Conservation (phyloP, 2,329 filamentous ascomycete genomes). For the Xylaria sp. region DNA sequence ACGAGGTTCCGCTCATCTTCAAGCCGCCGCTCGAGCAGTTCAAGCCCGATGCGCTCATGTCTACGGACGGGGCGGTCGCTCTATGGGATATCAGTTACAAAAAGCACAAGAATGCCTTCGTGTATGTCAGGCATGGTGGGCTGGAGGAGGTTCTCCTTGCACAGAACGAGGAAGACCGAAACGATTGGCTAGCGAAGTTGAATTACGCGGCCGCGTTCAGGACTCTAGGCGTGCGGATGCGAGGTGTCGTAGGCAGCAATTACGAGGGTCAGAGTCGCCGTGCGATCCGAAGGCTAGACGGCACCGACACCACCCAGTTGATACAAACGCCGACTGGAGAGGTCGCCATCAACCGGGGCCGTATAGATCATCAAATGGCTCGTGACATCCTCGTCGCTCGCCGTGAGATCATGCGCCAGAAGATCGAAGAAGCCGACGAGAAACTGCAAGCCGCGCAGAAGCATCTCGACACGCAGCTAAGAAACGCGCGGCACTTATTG, state of each 20-base stretch:
- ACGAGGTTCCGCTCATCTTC: constrained; percentile 80
- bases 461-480: constrained; percentile 78
- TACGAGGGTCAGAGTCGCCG: constrained; percentile 81
- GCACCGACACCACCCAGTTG: constrained; percentile 59
- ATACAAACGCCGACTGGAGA: constrained; percentile 74
- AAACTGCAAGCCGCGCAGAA: constrained; percentile 73
- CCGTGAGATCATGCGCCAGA: constrained; percentile 78
- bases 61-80: constrained; percentile 89
- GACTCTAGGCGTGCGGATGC: constrained; percentile 87
- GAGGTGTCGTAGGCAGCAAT: constrained; percentile 80
- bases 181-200: constrained; percentile 94
- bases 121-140: constrained; percentile 84
- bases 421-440: constrained; percentile 81
- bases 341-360: constrained; percentile 71
- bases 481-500: constrained; percentile 88
- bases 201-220: constrained; percentile 96
- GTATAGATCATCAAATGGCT: constrained; percentile 79
- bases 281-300: constrained; percentile 72
- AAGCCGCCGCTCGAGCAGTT: constrained; percentile 88
- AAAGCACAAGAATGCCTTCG: constrained; percentile 93
- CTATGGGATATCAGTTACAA: constrained; percentile 85
- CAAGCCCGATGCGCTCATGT: constrained; percentile 91
- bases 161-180: constrained; percentile 87
- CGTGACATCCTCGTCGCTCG: constrained; percentile 84
- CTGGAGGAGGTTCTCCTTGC: constrained; percentile 90